A percentile compares a stretch with the other conserved stretches of the same genome.
Evolutionary conservation across 176 grass and related monocot genomes (phyloP).

Genomic region (Lolium perenne): DNA sequence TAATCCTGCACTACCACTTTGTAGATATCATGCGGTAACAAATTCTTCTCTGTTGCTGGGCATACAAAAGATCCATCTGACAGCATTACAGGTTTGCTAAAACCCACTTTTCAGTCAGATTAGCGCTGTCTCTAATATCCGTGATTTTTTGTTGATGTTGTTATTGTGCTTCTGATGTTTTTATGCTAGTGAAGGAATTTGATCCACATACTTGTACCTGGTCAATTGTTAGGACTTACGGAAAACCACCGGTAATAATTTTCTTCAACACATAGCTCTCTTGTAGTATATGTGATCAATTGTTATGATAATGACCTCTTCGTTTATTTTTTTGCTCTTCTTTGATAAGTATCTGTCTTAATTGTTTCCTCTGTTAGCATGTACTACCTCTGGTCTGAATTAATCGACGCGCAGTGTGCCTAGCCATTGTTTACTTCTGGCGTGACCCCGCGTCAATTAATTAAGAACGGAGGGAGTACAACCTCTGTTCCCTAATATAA

Average conservation of each 20-base stretch:
- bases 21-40: constrained; percentile 85
- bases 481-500: too few species aligned
- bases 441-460: too few species aligned
- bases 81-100: constrained; percentile 78
- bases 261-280: constrained; percentile 32
- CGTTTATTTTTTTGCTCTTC: constrained; percentile 25
- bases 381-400: too few species aligned
- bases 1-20: constrained; percentile 37
- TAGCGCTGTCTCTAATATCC: constrained; percentile 20
- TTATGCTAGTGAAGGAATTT: constrained; percentile 98
- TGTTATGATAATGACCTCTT: constrained; percentile 26
- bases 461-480: too few species aligned
- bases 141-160: constrained; percentile 41
- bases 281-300: neutral
- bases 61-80: constrained; percentile 97
- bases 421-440: too few species aligned
- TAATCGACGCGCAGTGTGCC: too few species aligned
- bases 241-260: constrained; percentile 90
- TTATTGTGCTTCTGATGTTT: constrained; percentile 44
- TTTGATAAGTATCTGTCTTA: constrained; percentile 2
- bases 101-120: constrained; percentile 34
- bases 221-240: constrained; percentile 87
- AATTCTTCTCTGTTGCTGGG: constrained; percentile 85
- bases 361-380: constrained; percentile 6
- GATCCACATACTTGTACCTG: constrained; percentile 89